Evolutionary conservation across 768 basidiomycete genomes (phyloP).

Genomic region (Clitopilus hobsonii): DNA sequence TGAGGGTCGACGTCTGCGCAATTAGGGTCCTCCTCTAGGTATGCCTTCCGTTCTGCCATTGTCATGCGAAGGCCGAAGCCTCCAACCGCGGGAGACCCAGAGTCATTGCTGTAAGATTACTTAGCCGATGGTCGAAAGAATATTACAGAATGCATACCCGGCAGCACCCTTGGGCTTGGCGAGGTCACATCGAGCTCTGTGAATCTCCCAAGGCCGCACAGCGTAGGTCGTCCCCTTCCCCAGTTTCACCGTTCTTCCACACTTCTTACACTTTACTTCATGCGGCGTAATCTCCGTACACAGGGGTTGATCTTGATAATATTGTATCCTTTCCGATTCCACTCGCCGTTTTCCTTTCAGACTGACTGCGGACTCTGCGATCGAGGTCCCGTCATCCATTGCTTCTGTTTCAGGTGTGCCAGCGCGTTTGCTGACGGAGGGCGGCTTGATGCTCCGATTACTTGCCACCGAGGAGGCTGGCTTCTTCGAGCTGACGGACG

Average conservation of each 20-base stretch:
- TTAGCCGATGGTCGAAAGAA: neutral
- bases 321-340: conserved; percentile 59
- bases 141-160: conserved; percentile 16
- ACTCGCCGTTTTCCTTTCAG: conserved; percentile 41
- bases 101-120: too few species aligned
- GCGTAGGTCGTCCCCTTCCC: conserved; percentile 52
- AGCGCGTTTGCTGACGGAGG: conserved; percentile 19
- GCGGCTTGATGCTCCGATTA: conserved; percentile 12
- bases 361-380: conserved; percentile 48
- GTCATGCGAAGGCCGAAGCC: conserved; percentile 12
- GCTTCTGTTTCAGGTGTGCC: conserved; percentile 33
- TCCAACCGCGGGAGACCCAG: neutral
- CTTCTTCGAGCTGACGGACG: conserved; percentile 15
- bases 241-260: conserved; percentile 52
- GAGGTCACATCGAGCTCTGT: conserved; percentile 50
- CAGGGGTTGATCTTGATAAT: conserved; percentile 58
- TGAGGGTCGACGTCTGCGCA: conserved; percentile 45
- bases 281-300: conserved; percentile 53
- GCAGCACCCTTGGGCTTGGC: conserved; percentile 23
- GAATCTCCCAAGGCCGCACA: conserved; percentile 58
- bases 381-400: conserved; percentile 44
- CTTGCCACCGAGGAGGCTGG: conserved; percentile 11
- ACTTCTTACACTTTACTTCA: conserved; percentile 54
- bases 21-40: conserved; percentile 50
- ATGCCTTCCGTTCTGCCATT: conserved; percentile 43